Percentiles rank a stretch among this genome's conserved stretches.
Evolutionary conservation across 2,329 filamentous ascomycete species (phyloP).

Genomic region (Botrytis pseudocinerea): DNA sequence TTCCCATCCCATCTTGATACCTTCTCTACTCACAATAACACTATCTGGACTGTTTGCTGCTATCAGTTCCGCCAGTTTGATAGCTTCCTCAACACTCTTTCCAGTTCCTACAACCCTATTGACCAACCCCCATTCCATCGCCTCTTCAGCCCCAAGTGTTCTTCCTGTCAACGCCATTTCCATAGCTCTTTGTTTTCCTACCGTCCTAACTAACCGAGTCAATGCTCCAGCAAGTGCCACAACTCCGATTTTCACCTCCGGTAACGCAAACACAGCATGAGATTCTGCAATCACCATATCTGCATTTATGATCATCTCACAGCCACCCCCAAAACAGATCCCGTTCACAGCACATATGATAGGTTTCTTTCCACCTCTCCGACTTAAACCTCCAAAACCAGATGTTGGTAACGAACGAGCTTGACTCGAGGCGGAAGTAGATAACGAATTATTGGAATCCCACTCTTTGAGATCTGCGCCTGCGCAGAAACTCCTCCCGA

Average conservation of each 20-base stretch:
- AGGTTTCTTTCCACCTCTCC: constrained; percentile 69
- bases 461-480: constrained; percentile 68
- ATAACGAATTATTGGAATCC: constrained; percentile 12
- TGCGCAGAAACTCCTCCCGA: constrained; percentile 65
- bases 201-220: constrained; percentile 62
- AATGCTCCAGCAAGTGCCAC: constrained; percentile 70
- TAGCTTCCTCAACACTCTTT: constrained; percentile 56
- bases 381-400: constrained; percentile 67
- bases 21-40: constrained; percentile 71
- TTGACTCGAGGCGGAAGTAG: constrained; percentile 5
- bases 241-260: constrained; percentile 71
- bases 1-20: constrained; percentile 73
- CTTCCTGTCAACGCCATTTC: constrained; percentile 70
- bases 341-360: constrained; percentile 77
- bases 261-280: constrained; percentile 64
- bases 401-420: constrained; percentile 38
- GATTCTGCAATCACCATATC: constrained; percentile 68
- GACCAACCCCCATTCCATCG: constrained; percentile 67
- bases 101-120: constrained; percentile 59
- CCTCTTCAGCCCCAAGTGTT: constrained; percentile 58
- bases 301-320: constrained; percentile 73
- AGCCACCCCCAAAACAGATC: constrained; percentile 71
- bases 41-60: constrained; percentile 71
- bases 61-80: constrained; percentile 62
- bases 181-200: constrained; percentile 68